Conservation (phyloP, 2,329 filamentous ascomycete genomes). For the Fusarium torulosum region DNA sequence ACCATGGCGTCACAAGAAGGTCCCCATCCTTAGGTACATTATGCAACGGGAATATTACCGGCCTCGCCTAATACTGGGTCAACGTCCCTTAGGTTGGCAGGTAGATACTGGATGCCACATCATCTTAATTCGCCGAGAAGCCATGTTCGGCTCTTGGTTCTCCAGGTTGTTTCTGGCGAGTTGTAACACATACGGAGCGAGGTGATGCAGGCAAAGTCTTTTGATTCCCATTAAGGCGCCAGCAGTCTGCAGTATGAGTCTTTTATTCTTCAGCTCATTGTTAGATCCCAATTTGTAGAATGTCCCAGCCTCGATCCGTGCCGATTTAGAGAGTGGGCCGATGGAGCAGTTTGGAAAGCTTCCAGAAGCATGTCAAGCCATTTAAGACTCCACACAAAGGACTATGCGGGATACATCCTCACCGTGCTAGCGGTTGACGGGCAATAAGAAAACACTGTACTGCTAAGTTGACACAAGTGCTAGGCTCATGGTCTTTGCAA, state of each 20-base stretch:
- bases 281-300: conserved; percentile 22
- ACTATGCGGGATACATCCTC: conserved; percentile 25
- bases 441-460: conserved; percentile 33
- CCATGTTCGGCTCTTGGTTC: not conserved
- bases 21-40: conserved; percentile 20
- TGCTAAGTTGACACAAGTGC: conserved; percentile 1
- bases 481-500: conserved; percentile 12
- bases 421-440: conserved; percentile 20
- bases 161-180: not conserved
- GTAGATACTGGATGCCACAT: conserved; percentile 14
- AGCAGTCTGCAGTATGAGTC: not conserved
- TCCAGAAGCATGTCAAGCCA: conserved; percentile 48
- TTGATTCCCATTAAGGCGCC: not conserved
- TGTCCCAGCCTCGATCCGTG: conserved; percentile 36
- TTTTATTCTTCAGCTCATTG: not conserved
- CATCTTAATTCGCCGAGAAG: conserved; percentile 23
- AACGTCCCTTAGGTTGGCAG: conserved; percentile 28
- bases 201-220: not conserved
- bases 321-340: conserved; percentile 37
- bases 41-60: conserved; percentile 41
- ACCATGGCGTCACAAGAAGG: conserved; percentile 25
- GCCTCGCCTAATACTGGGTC: conserved; percentile 42
- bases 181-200: conserved; percentile 4
- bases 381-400: conserved; percentile 18
- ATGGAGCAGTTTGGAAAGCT: conserved; percentile 46